Evolutionary conservation across 192 early-diverging fungal species (phyloP).

Genomic region (Chytriomyces hyalinus): DNA sequence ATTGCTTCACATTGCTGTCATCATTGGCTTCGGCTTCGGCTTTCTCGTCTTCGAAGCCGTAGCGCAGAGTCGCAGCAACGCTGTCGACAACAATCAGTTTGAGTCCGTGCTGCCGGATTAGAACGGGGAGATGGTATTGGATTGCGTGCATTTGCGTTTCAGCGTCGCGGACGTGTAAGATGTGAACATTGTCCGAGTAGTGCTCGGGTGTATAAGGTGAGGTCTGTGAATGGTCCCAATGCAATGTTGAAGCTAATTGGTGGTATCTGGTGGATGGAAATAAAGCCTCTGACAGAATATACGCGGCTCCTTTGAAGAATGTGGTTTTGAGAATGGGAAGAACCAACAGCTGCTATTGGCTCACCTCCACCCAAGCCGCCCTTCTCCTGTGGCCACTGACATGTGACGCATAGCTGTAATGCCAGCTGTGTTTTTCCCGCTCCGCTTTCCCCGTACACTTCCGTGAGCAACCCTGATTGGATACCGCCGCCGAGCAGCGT

Average conservation of each 20-base stretch:
- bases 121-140: conserved; percentile 72
- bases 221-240: neutral
- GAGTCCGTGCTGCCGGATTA: conserved; percentile 60
- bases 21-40: neutral
- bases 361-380: conserved; percentile 50
- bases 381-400: conserved; percentile 60
- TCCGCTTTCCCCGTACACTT: conserved; percentile 61
- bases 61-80: conserved; percentile 76
- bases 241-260: conserved; percentile 47
- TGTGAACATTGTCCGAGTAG: conserved; percentile 62
- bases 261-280: conserved; percentile 69
- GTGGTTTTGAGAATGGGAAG: neutral
- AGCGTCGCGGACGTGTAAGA: conserved; percentile 69
- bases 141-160: conserved; percentile 77
- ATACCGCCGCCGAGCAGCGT: conserved; percentile 41
- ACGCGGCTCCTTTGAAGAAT: conserved; percentile 52
- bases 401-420: conserved; percentile 77
- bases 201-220: conserved; percentile 29
- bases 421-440: conserved; percentile 88
- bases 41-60: conserved; percentile 46
- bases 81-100: conserved; percentile 86
- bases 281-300: conserved; percentile 74
- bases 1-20: neutral
- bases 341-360: neutral
- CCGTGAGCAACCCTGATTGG: conserved; percentile 37